Evolutionary conservation across 2,329 filamentous ascomycete species (phyloP).

Genomic region (Neopestalotiopsis clavispora): DNA sequence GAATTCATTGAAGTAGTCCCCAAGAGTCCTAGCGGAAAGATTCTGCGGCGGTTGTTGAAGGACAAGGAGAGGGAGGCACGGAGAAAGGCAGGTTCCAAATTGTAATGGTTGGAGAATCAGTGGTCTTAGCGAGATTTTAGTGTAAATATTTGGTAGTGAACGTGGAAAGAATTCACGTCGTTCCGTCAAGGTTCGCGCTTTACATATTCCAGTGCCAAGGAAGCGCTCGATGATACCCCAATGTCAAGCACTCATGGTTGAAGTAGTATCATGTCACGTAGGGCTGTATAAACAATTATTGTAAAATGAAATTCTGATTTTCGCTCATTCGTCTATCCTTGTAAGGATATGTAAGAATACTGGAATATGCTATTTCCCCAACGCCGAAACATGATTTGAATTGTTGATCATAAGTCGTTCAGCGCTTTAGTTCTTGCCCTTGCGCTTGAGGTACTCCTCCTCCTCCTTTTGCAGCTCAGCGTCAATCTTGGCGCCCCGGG

Average conservation of each 20-base stretch:
- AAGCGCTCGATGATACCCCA: too few relatives aligned
- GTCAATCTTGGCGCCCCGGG: constrained; percentile 74
- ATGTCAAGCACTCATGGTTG: too few relatives aligned
- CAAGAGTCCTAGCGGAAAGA: constrained; percentile 70
- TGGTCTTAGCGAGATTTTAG: too few relatives aligned
- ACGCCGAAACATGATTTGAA: constrained; percentile 5
- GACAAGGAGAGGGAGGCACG: constrained; percentile 70
- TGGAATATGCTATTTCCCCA: constrained; percentile 9
- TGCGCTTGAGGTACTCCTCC: constrained; percentile 65
- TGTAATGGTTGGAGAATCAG: constrained; percentile 45
- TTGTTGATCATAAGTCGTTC: background rate
- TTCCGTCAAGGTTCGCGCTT: too few relatives aligned
- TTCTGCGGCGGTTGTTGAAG: constrained; percentile 64
- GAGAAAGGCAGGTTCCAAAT: constrained; percentile 62
- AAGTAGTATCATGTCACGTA: too few relatives aligned
- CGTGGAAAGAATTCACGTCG: too few relatives aligned
- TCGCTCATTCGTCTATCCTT: constrained; percentile 2
- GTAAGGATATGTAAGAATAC: background rate
- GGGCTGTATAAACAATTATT: too few relatives aligned
- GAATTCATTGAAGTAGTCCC: constrained; percentile 63
- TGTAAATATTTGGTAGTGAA: too few relatives aligned
- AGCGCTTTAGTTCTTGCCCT: constrained; percentile 52
- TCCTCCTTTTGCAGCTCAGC: constrained; percentile 72
- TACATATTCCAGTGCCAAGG: too few relatives aligned
- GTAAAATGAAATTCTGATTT: background rate